Conservation (phyloP, 2,329 filamentous ascomycete genomes). For the Bipolaris oryzae region DNA sequence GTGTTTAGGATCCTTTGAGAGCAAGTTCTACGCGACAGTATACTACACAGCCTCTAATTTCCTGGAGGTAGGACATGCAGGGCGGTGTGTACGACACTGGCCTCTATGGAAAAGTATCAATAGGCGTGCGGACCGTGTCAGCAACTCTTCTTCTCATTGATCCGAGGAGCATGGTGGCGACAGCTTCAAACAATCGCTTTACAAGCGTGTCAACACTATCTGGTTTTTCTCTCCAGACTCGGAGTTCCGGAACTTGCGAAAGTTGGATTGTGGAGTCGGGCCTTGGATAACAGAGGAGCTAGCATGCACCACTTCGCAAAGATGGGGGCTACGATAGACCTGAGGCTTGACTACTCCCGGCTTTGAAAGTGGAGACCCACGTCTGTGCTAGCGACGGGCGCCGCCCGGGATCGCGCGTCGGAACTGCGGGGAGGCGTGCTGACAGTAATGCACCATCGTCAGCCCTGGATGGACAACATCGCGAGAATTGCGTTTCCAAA, state of each 20-base stretch:
- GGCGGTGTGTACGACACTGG: background rate
- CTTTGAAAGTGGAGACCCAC: constrained; percentile 21
- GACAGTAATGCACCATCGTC: background rate
- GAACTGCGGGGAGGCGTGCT: constrained; percentile 25
- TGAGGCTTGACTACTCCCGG: constrained; percentile 13
- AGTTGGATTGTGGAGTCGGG: background rate
- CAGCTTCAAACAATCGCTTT: background rate
- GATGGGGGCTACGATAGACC: background rate
- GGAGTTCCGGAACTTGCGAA: background rate
- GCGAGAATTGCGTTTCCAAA: background rate
- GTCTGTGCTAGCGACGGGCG: background rate
- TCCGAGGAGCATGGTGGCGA: background rate
- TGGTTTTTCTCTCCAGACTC: background rate
- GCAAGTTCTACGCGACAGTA: background rate
- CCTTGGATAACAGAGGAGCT: background rate
- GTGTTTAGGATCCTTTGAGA: too few species aligned
- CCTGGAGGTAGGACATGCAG: background rate
- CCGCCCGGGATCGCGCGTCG: constrained; percentile 10
- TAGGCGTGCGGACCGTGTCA: background rate
- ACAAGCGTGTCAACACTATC: background rate
- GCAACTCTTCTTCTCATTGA: background rate
- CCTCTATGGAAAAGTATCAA: background rate
- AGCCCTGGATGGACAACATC: background rate
- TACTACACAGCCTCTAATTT: background rate
- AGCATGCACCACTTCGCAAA: background rate